Percentiles rank a stretch among this genome's conserved stretches.
Conservation (phyloP, 2,329 filamentous ascomycete species). For the Bipolaris zeicola region DNA sequence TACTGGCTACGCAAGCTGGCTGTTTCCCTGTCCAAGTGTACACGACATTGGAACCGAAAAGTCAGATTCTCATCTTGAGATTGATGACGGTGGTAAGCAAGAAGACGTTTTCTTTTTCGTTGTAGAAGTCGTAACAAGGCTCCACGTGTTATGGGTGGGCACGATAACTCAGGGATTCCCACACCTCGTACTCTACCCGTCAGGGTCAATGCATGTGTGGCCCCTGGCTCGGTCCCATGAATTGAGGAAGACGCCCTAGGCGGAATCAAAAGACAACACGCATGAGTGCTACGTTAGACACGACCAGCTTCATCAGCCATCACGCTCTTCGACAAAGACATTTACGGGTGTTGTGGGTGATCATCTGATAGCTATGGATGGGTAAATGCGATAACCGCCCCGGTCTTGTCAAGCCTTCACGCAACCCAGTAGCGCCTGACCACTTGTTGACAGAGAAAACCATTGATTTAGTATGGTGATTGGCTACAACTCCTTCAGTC, state of each 20-base stretch:
- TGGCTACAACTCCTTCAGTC: slow-evolving; percentile 27
- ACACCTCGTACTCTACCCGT: not conserved
- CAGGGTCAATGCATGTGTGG: slow-evolving; percentile 2
- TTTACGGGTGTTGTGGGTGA: slow-evolving; percentile 10
- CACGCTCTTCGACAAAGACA: slow-evolving; percentile 21
- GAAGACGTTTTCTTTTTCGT: slow-evolving; percentile 1
- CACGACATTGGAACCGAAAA: not conserved
- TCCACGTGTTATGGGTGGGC: slow-evolving; percentile 2
- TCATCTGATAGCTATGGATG: slow-evolving; percentile 41
- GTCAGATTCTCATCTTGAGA: not conserved
- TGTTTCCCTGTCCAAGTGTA: not conserved
- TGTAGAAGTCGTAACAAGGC: not conserved
- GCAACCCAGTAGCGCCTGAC: slow-evolving; percentile 36
- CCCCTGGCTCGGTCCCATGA: slow-evolving; percentile 1
- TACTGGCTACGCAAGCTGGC: not conserved
- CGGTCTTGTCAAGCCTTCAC: slow-evolving; percentile 24
- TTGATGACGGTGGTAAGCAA: not conserved
- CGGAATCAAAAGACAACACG: slow-evolving; percentile 2
- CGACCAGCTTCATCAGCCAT: slow-evolving; percentile 3
- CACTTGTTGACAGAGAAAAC: slow-evolving; percentile 15
- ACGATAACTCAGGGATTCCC: not conserved
- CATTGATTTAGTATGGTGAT: slow-evolving; percentile 21
- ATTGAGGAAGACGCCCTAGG: slow-evolving; percentile 1
- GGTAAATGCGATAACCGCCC: slow-evolving; percentile 25
- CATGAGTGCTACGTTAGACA: not conserved